Conservation (phyloP, 306 rosid genomes). For the Herpetospermum pedunculosum region DNA sequence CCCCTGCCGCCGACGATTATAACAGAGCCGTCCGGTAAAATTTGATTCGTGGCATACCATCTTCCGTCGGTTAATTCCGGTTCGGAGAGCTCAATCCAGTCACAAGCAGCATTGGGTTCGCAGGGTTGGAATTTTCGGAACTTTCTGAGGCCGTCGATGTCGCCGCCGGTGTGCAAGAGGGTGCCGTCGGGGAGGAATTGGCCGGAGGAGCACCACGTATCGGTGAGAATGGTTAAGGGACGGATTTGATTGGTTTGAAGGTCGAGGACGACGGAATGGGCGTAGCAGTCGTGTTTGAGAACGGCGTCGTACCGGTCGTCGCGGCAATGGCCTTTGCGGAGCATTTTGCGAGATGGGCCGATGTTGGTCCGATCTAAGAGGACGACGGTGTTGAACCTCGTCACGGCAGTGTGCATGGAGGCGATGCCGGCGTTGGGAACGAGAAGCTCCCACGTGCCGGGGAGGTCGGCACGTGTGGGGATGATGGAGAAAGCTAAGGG, state of each 20-base stretch:
- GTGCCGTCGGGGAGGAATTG: constrained; percentile 78
- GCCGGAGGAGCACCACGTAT: constrained; percentile 96
- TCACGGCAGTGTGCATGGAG: constrained; percentile 92
- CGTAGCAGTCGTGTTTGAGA: constrained; percentile 61
- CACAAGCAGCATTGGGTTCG: constrained; percentile 25
- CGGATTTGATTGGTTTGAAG: constrained; percentile 44
- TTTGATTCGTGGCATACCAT: constrained; percentile 79
- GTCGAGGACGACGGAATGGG: constrained; percentile 64
- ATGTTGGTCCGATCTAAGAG: constrained; percentile 79
- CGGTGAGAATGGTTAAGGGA: constrained; percentile 59
- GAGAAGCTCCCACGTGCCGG: constrained; percentile 81
- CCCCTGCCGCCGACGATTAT: constrained; percentile 68
- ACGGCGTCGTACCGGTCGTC: constrained; percentile 32
- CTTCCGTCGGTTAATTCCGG: constrained; percentile 38
- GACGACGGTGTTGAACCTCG: constrained; percentile 71
- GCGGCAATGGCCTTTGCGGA: constrained; percentile 46
- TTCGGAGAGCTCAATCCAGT: constrained; percentile 64
- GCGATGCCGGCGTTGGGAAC: constrained; percentile 61
- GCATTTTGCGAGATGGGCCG: constrained; percentile 60
- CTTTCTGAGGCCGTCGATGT: constrained; percentile 52
- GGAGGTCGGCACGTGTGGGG: constrained; percentile 42
- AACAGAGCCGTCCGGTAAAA: constrained; percentile 61
- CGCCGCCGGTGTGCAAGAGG: constrained; percentile 75
- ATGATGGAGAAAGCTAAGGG: not conserved
- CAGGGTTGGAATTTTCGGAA: constrained; percentile 62